Evolutionary conservation across 2,329 filamentous ascomycete genomes (phyloP).

Genomic region (Cladosporium halotolerans): DNA sequence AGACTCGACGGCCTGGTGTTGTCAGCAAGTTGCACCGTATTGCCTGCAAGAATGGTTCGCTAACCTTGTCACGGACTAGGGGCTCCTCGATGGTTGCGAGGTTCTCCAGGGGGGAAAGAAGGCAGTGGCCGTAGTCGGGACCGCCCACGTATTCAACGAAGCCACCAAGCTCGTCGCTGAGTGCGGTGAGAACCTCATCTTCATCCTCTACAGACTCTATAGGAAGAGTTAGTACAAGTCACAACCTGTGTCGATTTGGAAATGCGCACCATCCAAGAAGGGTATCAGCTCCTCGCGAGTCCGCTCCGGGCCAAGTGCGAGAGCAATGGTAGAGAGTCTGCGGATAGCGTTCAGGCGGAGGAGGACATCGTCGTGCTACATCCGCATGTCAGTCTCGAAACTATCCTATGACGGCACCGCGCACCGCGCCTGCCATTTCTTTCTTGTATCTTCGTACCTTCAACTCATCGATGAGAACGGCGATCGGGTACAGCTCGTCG

Average conservation of each 20-base stretch:
- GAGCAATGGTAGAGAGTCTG: constrained; percentile 93
- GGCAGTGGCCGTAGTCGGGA: constrained; percentile 86
- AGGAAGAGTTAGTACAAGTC: constrained; percentile 26
- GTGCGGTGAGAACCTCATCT: constrained; percentile 92
- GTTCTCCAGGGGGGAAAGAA: constrained; percentile 95
- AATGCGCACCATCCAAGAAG: constrained; percentile 83
- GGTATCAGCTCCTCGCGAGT: constrained; percentile 98
- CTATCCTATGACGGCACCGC: not conserved
- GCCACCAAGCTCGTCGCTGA: constrained; percentile 92
- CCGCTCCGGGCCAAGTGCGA: constrained; percentile 90
- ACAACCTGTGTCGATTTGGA: constrained; percentile 21
- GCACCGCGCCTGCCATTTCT: not conserved
- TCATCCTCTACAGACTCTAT: constrained; percentile 98
- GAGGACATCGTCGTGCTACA: constrained; percentile 93
- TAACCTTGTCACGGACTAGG: constrained; percentile 92
- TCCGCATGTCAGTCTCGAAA: constrained; percentile 10
- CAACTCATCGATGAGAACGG: constrained; percentile 97
- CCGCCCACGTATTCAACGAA: constrained; percentile 98
- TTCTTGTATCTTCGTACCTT: constrained; percentile 59
- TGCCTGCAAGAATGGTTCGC: not conserved
- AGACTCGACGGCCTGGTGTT: constrained; percentile 81
- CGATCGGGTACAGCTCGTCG: constrained; percentile 99
- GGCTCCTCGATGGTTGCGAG: constrained; percentile 97
- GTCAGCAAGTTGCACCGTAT: constrained; percentile 24
- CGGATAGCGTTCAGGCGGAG: constrained; percentile 97